Evolutionary conservation across 228 moss, liverwort and hornwort species (phyloP), one percentile per base, ranked within the genome.

Genomic region (Sphagnum fallax): DNA sequence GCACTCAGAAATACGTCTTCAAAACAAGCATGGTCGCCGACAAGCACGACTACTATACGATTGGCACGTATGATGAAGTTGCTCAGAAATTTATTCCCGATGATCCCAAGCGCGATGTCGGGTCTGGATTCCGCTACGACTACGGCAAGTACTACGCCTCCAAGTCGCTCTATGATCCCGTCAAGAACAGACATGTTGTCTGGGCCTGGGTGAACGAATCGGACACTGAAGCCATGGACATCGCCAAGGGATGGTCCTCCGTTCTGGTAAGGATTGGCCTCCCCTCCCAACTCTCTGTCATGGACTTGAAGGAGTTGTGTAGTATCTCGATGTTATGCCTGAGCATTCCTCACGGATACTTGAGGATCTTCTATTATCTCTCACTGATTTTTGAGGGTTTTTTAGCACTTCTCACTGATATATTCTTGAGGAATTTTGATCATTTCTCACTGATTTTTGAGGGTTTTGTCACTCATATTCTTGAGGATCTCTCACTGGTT

Each of bases 181-280:
- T 60, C 52, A 80, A 75, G 53, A 50, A 67, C n/a, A 73, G 86
- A 53, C 82, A 83, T 8, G 71, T 87, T 7, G 6, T 87, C 12
- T 87, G 86, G 86, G 83, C 80, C 8, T 87, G 79, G 77, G 82
- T 58, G 52, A 82, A 72, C 52, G 86, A 87, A 63, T 87, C 86
- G 4, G 82, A 82, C 68, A 78, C 65, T 57, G 61, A 73, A 70
- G 70, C 72, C 0, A 53, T 71, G 4, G 80, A 83, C 48, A 60
- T 76, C 2, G 78, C 83, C 48, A 86, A 86, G 60, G 82, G 82
- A 0, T 93, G 97, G 93, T 74, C 97, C 7, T 93, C 90, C 13
- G 73, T 97, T 58, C 91, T 90, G 90, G 93, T 71, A 6, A 64
- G 63, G 32, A 32, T 32, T 2, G 32, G 32, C 2, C 32, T 32